Evolutionary conservation across 2,329 filamentous ascomycete species (phyloP), one percentile per base, ranked within the genome.

Genomic region (Ophiosphaerella narmari): DNA sequence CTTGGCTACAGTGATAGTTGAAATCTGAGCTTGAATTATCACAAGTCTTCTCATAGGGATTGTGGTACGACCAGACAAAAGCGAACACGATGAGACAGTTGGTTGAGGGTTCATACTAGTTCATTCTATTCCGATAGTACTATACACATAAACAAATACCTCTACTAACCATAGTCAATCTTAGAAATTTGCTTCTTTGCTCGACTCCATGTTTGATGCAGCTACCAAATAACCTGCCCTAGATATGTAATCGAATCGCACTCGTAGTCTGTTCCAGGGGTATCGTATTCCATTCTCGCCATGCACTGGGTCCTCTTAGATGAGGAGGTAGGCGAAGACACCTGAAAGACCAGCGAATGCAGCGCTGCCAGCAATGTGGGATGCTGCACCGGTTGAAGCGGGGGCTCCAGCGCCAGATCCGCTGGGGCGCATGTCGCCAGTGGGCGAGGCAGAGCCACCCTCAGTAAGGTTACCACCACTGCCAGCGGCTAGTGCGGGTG

Each of bases 271-370:
- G 29, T 39, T 35, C 18, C 39, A 38, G 35, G 52, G 58, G 55
- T 58, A 63, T 65, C 47, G 45, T 53, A 43, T 45, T 48, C 34
- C 39, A 14, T 35, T 32, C 46, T 41, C 31, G 31, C 45, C 31
- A 13, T 44, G n/a, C 26, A 39, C 31, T 11, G 36, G 41, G 21
- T 46, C 12, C 26, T 37, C 42, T 63, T 67, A 70, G 46, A 71
- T 55, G 46, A 70, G 52, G 52, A 68, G 55, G 60, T 66, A 71
- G 21, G 66, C 62, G 43, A 69, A 63, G 37, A 63, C 50, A 48
- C 63, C 60, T 12, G 66, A 50, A 26, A 65, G 52, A 62, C 66
- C 66, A 40, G 67, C 58, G 35, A 70, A 60, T 5, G 58, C 51
- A 8, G 62, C 42, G 39, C 55, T 64, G 52, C 61, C 56, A n/a